Evolutionary conservation across 2,329 filamentous ascomycete genomes (phyloP).

Genomic region (Trichophyton simii): DNA sequence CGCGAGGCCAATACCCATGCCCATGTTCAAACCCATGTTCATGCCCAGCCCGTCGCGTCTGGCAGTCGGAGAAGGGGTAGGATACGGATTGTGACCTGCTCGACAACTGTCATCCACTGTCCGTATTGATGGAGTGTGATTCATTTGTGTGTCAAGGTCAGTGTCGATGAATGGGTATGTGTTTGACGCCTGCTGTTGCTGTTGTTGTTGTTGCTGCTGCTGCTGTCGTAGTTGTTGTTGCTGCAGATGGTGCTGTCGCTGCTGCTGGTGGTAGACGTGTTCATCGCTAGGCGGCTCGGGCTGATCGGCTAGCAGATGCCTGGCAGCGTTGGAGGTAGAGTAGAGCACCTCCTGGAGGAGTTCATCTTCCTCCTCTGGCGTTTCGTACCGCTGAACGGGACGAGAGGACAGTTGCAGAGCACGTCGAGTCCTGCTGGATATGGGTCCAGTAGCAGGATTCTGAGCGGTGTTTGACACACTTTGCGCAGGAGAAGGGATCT

Average conservation of each 20-base stretch:
- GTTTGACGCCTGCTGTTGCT: background rate
- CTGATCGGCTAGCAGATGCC: slow-evolving; percentile 40
- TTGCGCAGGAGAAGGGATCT: slow-evolving; percentile 25
- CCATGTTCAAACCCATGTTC: background rate
- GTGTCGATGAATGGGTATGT: background rate
- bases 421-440: slow-evolving; percentile 68
- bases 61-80: slow-evolving; percentile 68
- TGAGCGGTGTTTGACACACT: slow-evolving; percentile 15
- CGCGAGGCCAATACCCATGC: slow-evolving; percentile 34
- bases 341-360: slow-evolving; percentile 78
- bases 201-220: background rate
- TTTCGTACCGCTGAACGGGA: slow-evolving; percentile 76
- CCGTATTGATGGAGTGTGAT: slow-evolving; percentile 8
- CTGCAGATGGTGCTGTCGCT: background rate
- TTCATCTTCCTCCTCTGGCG: slow-evolving; percentile 92
- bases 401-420: slow-evolving; percentile 58
- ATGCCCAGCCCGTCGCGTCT: slow-evolving; percentile 51
- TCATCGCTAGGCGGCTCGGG: slow-evolving; percentile 2
- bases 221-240: background rate
- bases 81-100: slow-evolving; percentile 40
- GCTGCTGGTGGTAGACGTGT: slow-evolving; percentile 5
- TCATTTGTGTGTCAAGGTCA: background rate
- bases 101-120: slow-evolving; percentile 16
- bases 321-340: slow-evolving; percentile 63
- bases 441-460: slow-evolving; percentile 34